Percentiles rank a stretch among this genome's conserved stretches.
Conservation (phyloP, 176 grass and related monocot genomes). For the Poa pratensis region DNA sequence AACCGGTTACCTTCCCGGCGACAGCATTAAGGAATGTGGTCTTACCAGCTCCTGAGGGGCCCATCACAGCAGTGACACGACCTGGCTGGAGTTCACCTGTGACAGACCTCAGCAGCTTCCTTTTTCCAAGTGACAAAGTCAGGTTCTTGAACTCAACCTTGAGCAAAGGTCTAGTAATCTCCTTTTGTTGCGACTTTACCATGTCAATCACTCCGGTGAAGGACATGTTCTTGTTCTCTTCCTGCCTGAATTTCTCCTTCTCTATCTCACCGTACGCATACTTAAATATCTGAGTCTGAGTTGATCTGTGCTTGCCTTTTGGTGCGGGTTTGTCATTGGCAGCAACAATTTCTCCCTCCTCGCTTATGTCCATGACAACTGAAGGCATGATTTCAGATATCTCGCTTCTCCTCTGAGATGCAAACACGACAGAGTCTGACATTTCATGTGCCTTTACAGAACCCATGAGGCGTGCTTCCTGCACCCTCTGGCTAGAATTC, state of each 20-base stretch:
- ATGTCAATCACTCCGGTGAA: conserved; percentile 72
- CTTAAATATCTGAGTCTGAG: conserved; percentile 72
- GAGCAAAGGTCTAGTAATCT: conserved; percentile 65
- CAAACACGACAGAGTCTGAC: conserved; percentile 52
- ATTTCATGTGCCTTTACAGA: conserved; percentile 22
- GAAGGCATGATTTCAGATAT: conserved; percentile 58
- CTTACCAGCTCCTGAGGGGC: conserved; percentile 94
- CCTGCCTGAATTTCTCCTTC: conserved; percentile 69
- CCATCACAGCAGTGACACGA: conserved; percentile 88
- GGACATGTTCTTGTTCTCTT: conserved; percentile 72
- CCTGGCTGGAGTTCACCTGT: conserved; percentile 80
- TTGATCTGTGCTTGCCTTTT: conserved; percentile 72
- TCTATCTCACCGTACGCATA: conserved; percentile 90
- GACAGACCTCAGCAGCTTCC: conserved; percentile 76
- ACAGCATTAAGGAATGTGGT: conserved; percentile 96
- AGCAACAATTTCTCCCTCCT: conserved; percentile 48
- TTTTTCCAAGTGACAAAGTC: conserved; percentile 75
- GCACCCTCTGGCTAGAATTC: conserved; percentile 31
- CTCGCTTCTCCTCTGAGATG: conserved; percentile 37
- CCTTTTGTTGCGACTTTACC: conserved; percentile 54
- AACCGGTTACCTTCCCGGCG: conserved; percentile 81
- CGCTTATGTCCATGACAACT: conserved; percentile 46
- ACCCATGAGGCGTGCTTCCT: conserved; percentile 44
- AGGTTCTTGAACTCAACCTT: conserved; percentile 89
- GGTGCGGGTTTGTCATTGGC: conserved; percentile 47